Evolutionary conservation across 345 rosid genomes (phyloP).

Genomic region (Lagerstroemia speciosa): DNA sequence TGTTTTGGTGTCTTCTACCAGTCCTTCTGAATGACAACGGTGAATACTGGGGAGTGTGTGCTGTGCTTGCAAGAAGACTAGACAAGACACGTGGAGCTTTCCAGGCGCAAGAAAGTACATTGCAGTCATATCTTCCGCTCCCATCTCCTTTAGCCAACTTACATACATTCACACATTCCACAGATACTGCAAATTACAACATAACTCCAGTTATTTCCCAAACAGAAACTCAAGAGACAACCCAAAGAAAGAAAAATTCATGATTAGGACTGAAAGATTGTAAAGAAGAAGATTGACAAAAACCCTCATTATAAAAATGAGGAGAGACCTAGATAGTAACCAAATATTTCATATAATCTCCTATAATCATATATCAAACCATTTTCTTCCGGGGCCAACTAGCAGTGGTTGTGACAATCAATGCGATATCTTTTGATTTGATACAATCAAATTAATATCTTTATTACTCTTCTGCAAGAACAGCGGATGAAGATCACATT

Average conservation of each 20-base stretch:
- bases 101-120: conserved; percentile 75
- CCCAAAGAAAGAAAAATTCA: background rate
- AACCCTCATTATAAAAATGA: too few species aligned
- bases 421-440: too few species aligned
- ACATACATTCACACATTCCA: conserved; percentile 76
- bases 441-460: too few species aligned
- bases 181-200: conserved; percentile 44
- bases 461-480: too few species aligned
- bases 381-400: too few species aligned
- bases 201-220: conserved; percentile 7
- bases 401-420: too few species aligned
- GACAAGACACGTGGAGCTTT: conserved; percentile 84
- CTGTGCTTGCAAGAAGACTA: conserved; percentile 78
- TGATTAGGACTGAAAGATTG: too few species aligned
- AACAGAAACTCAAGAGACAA: background rate
- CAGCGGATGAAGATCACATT: too few species aligned
- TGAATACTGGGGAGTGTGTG: conserved; percentile 46
- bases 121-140: conserved; percentile 60
- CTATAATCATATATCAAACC: too few species aligned
- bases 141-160: conserved; percentile 70
- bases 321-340: too few species aligned
- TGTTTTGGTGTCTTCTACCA: conserved; percentile 37
- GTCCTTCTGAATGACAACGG: conserved; percentile 23
- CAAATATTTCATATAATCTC: too few species aligned
- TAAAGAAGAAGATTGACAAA: too few species aligned